Percentiles rank a stretch among this genome's conserved stretches.
Evolutionary conservation across 768 basidiomycete genomes (phyloP).

Genomic region (Cystobasidium ongulense): DNA sequence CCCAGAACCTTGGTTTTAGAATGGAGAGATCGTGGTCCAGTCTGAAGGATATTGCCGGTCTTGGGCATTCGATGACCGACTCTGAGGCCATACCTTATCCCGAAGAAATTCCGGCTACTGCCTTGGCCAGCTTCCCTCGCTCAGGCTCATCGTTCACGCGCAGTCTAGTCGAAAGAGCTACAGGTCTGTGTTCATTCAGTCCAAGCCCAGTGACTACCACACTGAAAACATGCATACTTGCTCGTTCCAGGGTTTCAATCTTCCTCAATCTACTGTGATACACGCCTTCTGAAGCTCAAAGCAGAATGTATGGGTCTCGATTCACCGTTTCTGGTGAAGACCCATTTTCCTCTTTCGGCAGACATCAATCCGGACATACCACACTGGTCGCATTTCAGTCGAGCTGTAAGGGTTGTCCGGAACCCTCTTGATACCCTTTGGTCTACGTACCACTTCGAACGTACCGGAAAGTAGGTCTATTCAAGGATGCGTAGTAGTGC

Average conservation of each 20-base stretch:
- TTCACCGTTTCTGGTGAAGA: slow-evolving; percentile 7
- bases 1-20: too few species aligned
- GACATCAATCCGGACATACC: background rate
- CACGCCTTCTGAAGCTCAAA: background rate
- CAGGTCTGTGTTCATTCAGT: background rate
- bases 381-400: slow-evolving; percentile 2
- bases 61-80: background rate
- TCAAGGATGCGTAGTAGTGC: too few species aligned
- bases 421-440: slow-evolving; percentile 6
- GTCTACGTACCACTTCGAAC: background rate
- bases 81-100: background rate
- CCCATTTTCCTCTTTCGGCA: background rate
- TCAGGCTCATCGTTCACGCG: slow-evolving; percentile 34
- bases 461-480: background rate
- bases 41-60: background rate
- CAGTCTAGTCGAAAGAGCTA: slow-evolving; percentile 33
- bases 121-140: slow-evolving; percentile 33
- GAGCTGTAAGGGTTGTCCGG: background rate
- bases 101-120: background rate
- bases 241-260: slow-evolving; percentile 34
- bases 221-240: too few species aligned
- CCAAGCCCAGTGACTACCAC: background rate
- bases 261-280: slow-evolving; percentile 31
- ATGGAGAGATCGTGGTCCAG: background rate
- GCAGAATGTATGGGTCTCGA: slow-evolving; percentile 7